Evolutionary conservation across 768 basidiomycete genomes (phyloP), one percentile per base, ranked within the genome.

Genomic region (Hysterangium stoloniferum): DNA sequence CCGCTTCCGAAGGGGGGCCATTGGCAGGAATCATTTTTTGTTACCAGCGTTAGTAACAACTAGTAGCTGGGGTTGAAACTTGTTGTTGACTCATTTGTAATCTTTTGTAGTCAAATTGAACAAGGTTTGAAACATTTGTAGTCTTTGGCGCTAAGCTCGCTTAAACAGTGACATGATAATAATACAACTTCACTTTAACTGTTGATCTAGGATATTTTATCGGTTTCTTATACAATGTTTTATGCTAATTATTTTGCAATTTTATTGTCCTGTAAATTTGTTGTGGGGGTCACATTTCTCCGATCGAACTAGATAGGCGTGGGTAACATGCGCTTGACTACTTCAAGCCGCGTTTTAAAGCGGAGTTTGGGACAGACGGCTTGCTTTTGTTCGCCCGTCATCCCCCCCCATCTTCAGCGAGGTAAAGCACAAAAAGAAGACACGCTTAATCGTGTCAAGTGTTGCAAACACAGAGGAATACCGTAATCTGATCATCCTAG

Each of bases 351-450:
- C 24, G 1, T 42, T 42, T 42, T 42, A 6, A 20, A 42, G 41
- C 41, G 41, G 41, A 42, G 41, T 27, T 42, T 42, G 20, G 15
- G 24, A 9, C 24, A 42, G 41, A 42, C 41, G 41, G 41, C 41
- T 12, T 42, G 22, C 44, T 33, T 45, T 45, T 29, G 44, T 31
- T 33, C 44, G 44, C 29, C 31, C 31, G 44, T 45, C 44, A 45
- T 33, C 44, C 28, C 28, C 44, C 44, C 2, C 27, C 44, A 29
- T 45, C 44, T 12, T 17, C 44, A 17, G 6, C 27, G 20, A 45
- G 44, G 44, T 45, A 45, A 45, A 45, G 44, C 44, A 45, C 44
- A 45, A 45, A 45, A 33, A n/a, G n/a, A 27, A 42, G 28, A 45
- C 44, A 45, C 44, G 27, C 44, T 20, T n/a, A 45, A 45, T 45